Base-by-base conservation (phyloP, 176 grass and related monocot genomes). In the Triticum timopheevii region DNA sequence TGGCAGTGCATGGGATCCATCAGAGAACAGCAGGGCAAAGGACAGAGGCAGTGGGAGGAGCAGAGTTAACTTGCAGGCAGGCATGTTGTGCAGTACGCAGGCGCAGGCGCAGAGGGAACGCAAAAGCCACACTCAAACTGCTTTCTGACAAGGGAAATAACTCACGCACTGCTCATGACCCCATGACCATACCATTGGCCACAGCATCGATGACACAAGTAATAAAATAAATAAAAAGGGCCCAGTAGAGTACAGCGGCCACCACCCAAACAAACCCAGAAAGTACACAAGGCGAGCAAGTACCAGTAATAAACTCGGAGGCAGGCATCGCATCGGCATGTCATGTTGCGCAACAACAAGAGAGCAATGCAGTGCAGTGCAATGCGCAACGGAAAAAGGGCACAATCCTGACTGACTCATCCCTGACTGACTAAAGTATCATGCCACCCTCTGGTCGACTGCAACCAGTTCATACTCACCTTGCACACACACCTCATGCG, bases 71-170 rank as follows among this genome's bases (percentile, higher is more conserved):
- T 82, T 72, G 79, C 64, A 82, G 78, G 78, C 70, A 82, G 83
- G 83, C 83, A 82, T 90, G 78, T 86, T 77, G 88, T 86, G 83
- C 88, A 80, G 82, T 38, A 23, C 35, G 74, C 71, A 62, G 66
- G 47, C 17, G 64, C 54, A 62, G 42, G 13, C 34, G 44, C 36
- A 84, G 61, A 78, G 65, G 45, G 28, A 40, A 17, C 56, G 82
- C 61, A 85, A 82, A 82, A 78, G 84, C 78, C 47, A 50, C 83
- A 77, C 61, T 64, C 83, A 35, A 82, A 78, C 64, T 82, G 84
- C 79, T 78, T 69, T 86, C 79, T 86, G 88, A 82, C 88, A 38
- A 8, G 69, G 17, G 65, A 82, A 89, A 79, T 20, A 76, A 84
- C 58, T 70, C 50, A 82, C 68, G 83, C 71, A 52, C 49, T 68